Percentiles rank a stretch among this genome's conserved stretches.
These are phyloP conservation scores for Petunia axillaris DNA, from an alignment of 257 asterid genomes.

Conservation along the genomic window DNA sequence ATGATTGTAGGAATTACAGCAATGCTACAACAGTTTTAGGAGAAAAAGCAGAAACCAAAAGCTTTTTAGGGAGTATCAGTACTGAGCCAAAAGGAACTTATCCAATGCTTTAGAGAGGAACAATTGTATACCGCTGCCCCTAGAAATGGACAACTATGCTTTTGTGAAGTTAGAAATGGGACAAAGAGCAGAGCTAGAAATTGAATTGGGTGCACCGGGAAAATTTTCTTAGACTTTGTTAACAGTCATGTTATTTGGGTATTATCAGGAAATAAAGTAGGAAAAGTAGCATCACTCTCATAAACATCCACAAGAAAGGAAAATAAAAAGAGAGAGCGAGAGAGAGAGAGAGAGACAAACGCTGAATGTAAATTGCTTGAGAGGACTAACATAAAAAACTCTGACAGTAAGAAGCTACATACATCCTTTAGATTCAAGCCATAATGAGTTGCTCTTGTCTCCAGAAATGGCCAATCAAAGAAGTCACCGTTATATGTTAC, in stretches of 20 bases:
- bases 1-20: conserved; percentile 4
- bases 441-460: conserved; percentile 83
- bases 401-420: conserved; percentile 36
- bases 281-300: conserved; percentile 4
- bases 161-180: conserved; percentile 5
- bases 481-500: conserved; percentile 98
- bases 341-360: background rate
- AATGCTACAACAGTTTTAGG: background rate
- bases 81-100: conserved; percentile 5
- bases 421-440: conserved; percentile 81
- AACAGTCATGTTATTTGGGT: background rate
- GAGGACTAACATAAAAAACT: conserved; percentile 10
- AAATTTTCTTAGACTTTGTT: conserved; percentile 8
- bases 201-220: conserved; percentile 11
- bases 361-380: conserved; percentile 7
- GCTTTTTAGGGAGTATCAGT: background rate
- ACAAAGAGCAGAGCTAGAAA: background rate
- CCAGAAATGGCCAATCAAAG: conserved; percentile 99
- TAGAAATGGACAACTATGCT: background rate
- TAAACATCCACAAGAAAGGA: background rate
- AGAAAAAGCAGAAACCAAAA: background rate
- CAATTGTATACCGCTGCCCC: background rate
- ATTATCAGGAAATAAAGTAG: background rate
- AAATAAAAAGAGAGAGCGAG: background rate
- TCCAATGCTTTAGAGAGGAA: background rate